Conservation (phyloP, 2,329 filamentous ascomycete species). For the Iodosphaeria phyllophila region DNA sequence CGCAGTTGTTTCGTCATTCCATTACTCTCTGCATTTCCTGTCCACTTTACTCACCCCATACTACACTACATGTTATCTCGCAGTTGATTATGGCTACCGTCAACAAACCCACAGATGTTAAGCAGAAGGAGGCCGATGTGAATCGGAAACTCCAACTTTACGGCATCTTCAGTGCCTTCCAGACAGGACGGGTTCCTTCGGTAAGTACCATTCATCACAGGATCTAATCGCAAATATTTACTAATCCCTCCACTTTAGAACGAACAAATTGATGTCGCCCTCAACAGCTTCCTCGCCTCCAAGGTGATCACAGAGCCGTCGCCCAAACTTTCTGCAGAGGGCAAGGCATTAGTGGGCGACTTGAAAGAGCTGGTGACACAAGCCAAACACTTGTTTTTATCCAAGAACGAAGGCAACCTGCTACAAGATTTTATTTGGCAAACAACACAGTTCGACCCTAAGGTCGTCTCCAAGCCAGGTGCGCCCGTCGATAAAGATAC, state of each 20-base stretch:
- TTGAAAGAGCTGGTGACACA: constrained; percentile 63
- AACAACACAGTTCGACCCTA: constrained; percentile 55
- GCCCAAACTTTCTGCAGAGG: constrained; percentile 63
- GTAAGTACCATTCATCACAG: constrained; percentile 26
- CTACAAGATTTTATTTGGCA: constrained; percentile 97
- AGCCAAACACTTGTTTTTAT: constrained; percentile 62
- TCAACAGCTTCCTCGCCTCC: constrained; percentile 72
- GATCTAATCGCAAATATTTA: not conserved
- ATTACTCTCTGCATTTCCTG: not conserved
- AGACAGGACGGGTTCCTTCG: constrained; percentile 78
- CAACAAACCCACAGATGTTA: constrained; percentile 55
- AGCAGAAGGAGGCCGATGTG: constrained; percentile 69
- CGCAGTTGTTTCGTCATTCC: not conserved
- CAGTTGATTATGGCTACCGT: constrained; percentile 27
- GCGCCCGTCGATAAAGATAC: constrained; percentile 57
- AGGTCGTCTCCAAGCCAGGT: constrained; percentile 39
- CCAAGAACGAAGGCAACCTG: constrained; percentile 89
- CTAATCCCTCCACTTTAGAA: constrained; percentile 34
- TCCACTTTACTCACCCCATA: not conserved
- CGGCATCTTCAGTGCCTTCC: constrained; percentile 73
- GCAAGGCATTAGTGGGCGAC: constrained; percentile 60
- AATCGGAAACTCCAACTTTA: constrained; percentile 91
- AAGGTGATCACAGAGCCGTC: constrained; percentile 52
- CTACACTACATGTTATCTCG: constrained; percentile 3
- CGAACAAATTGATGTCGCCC: constrained; percentile 83